Evolutionary conservation across 345 rosid species (phyloP).

Genomic region (Passiflora organensis): DNA sequence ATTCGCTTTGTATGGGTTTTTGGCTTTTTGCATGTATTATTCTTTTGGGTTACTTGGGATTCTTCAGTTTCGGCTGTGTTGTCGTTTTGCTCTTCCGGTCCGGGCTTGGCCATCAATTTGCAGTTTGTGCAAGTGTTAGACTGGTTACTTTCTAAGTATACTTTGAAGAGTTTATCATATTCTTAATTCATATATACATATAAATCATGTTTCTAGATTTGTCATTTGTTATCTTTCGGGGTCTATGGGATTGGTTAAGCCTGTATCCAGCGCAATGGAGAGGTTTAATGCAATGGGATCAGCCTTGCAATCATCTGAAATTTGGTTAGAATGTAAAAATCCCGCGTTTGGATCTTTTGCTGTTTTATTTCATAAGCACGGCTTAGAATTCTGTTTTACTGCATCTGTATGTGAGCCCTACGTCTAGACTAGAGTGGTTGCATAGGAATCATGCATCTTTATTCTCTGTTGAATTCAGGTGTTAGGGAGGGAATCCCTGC

Average conservation of each 20-base stretch:
- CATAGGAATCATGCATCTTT: neutral
- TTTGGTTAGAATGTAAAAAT: too few relatives aligned
- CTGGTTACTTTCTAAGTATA: too few relatives aligned
- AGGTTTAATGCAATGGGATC: too few relatives aligned
- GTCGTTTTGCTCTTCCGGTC: neutral
- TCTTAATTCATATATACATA: neutral
- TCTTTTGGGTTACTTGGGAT: neutral
- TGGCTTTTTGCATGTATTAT: neutral
- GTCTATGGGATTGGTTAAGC: too few relatives aligned
- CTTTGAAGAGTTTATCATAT: neutral
- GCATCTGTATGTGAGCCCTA: neutral
- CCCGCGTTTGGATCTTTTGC: neutral
- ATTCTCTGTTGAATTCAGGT: conserved; percentile 32
- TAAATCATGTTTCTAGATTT: too few relatives aligned
- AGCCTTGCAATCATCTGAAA: too few relatives aligned
- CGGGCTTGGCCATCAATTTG: too few relatives aligned
- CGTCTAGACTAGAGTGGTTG: too few relatives aligned
- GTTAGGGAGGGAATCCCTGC: conserved; percentile 48
- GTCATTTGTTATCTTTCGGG: too few relatives aligned
- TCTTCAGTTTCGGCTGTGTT: neutral
- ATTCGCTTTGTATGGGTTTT: neutral
- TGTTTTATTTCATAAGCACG: neutral
- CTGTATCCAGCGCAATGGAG: too few relatives aligned
- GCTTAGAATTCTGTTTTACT: neutral
- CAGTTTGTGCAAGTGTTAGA: too few relatives aligned